Evolutionary conservation across 2,329 filamentous ascomycete genomes (phyloP).

Genomic region (Botrytis hyacinthi): DNA sequence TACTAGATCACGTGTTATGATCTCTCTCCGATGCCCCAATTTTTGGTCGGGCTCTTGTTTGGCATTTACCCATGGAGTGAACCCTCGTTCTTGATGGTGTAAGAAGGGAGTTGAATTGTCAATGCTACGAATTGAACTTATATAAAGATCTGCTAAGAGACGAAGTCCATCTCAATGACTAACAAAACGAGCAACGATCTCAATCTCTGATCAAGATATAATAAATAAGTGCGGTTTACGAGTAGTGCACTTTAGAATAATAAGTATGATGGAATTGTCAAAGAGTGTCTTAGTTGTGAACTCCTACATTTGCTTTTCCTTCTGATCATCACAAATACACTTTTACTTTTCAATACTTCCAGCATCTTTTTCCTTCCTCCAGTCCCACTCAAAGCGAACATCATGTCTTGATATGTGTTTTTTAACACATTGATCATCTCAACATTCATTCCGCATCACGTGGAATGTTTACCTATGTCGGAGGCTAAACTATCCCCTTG

Average conservation of each 20-base stretch:
- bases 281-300: neutral
- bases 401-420: neutral
- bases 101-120: neutral
- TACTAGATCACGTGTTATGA: rapidly evolving
- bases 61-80: too few relatives aligned
- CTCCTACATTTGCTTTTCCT: neutral
- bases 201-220: neutral
- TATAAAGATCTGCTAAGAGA: neutral
- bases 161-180: neutral
- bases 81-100: neutral
- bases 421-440: neutral
- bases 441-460: neutral
- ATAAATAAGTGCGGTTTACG: neutral
- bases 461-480: neutral
- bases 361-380: neutral
- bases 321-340: neutral
- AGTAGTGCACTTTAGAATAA: neutral
- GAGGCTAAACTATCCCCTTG: neutral
- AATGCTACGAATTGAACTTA: neutral
- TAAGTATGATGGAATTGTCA: neutral
- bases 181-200: neutral
- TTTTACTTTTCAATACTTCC: neutral
- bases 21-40: too few relatives aligned
- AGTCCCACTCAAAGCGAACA: neutral
- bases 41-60: too few relatives aligned